Base-by-base conservation (phyloP, 257 asterid species). In the Przewalskia tangutica region DNA sequence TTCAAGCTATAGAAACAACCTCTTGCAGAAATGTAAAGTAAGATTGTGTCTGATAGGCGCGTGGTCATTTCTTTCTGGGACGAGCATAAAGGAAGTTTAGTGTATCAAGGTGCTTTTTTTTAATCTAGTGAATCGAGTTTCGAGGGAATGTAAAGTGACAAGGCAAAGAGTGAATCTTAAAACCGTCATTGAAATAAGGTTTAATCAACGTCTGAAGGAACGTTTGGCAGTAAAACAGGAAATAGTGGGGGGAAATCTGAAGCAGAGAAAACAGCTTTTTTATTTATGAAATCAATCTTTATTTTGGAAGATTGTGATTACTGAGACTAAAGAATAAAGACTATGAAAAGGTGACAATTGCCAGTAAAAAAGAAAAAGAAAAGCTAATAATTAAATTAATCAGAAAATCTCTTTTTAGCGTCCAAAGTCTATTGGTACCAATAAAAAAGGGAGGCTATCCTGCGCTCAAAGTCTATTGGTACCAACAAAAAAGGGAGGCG, bases 291-390 rank as follows among this genome's bases (percentile, higher is more conserved):
- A 85, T 89, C 91, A 87, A 73, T 46, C 51, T 67, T 66, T 66
- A 89, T 81, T 87, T 87, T 88, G 90, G 90, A 84, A 89, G 86
- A 79, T 85, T 84, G 90, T 83, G 88, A 79, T 75, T 75, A 75
- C 9, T 50, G 14, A 84, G 85, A 83, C 60, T 84, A 84, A 78
- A 84, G 85, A 83, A 60, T 84, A 84, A 78, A 78, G 77, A 82
- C 81, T 62, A 84, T 84, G 80, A 84, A 85, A 85, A 83, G 82
- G 86, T 66, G 38, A 88, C 68, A 81, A 83, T 66, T 64, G 13
- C 56, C 83, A 77, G 79, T 40, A 10, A 80, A 63, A 32, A 23
- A 53, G 16, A 27, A 34, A 20, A 63, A 56, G 62, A 81, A 54
- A 71, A 58, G 42, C 0, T 48, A 58, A 12, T 82, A 56, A 63